Base-by-base conservation (phyloP, 768 basidiomycete genomes). In the Tylopilus balloui region DNA sequence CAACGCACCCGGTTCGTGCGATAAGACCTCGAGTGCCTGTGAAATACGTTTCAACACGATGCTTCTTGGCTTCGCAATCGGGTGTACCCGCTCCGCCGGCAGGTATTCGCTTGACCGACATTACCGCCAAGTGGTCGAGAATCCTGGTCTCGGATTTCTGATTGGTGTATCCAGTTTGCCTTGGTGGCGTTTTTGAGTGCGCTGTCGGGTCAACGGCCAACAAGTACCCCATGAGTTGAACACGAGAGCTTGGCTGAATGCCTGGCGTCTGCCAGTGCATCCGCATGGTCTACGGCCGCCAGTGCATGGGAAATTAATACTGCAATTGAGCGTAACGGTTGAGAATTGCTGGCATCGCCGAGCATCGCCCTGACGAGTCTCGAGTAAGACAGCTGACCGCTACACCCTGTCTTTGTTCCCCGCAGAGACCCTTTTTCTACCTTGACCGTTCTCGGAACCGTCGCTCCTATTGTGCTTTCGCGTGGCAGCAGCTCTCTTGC, bases 261-360 rank as follows among this genome's bases (percentile, higher is more conserved):
- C n/a, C n/a, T n/a, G n/a, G n/a, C n/a, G n/a, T n/a, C n/a, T n/a
- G n/a, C n/a, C n/a, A n/a, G n/a, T n/a, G n/a, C n/a, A n/a, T n/a
- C n/a, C n/a, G n/a, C n/a, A n/a, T n/a, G n/a, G n/a, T n/a, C n/a
- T n/a, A n/a, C n/a, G n/a, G 34, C 7, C 2, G 34, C 9, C 8
- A n/a, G 23, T 31, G 17, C 49, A 54, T 62, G 60, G 55, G 60
- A 62, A 62, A 58, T 37, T 48, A 21, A 42, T 61, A 58, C 60
- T 41, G 36, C 24, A 61, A 64, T 45, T 27, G 52, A 46, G 11
- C 44, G 17, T 14, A n/a, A n/a, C n/a, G n/a, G 53, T 62, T 62
- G 48, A 11, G 52, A 54, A 40, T 42, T 49, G 44, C 49, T 37
- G 42, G 47, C 58, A 54, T 51, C 54, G 54, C 58, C 54, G 29